Evolutionary conservation across 345 rosid species (phyloP), one percentile per base, ranked within the genome.

Genomic region (Mallotus nudiflorus): DNA sequence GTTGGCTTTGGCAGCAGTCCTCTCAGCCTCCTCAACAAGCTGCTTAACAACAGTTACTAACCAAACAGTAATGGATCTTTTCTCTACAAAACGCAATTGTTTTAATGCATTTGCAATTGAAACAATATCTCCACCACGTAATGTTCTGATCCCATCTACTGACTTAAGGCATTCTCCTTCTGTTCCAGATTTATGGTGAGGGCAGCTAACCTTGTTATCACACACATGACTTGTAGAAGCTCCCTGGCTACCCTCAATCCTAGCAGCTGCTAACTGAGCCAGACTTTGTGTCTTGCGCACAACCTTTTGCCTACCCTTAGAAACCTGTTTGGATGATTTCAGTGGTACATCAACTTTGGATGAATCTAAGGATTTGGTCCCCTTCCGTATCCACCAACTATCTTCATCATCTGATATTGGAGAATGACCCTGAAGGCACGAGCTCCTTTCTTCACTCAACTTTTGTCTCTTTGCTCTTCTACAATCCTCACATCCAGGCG

Each of bases 181-280:
- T 63, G 56, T 56, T 67, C 82, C 88, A 68, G 78, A 79, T 76
- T 85, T 64, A 50, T 92, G 97, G 76, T 90, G 96, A 76, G 94
- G 91, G 19, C 81, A 78, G 81, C 62, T 82, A 65, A 83, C 83
- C 84, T 87, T 96, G 59, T 69, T 91, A 72, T 91, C 95, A 28
- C 81, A 77, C 35, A 90, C 83, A 72, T 92, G 99, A 76, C 99
- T 95, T 13, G 98, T 88, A 44, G 99, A 92, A 66, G 97, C 96
- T 57, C 98, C 99, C 80, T 86, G 98, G 83, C 98, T 95, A 83
- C 91, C 91, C 80, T 95, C 98, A 76, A 95, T 92, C 79, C 99
- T 85, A 77, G 92, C 88, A 82, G 97, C 86, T 62, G 93, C 94
- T 80, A 95, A 74, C 54, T 95, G 97, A 78, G 98, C 91, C 71